Evolutionary conservation across 2,329 filamentous ascomycete genomes (phyloP).

Genomic region (Bertia moriformis): DNA sequence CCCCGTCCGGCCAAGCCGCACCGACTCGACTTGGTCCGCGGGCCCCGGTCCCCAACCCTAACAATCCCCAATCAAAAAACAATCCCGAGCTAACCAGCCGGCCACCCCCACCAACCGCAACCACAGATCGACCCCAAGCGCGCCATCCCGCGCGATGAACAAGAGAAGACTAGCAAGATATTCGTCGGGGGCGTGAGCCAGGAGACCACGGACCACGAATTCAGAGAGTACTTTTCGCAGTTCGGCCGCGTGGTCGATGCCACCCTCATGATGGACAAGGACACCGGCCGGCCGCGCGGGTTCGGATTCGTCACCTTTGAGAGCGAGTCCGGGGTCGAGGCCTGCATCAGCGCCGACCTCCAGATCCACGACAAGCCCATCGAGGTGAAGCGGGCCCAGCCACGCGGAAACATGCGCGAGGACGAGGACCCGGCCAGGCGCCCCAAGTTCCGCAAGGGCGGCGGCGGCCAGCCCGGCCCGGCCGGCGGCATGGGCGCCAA

Average conservation of each 20-base stretch:
- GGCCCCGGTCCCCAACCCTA: too few species aligned
- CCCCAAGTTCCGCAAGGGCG: slow-evolving; percentile 41
- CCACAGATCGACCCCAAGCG: slow-evolving; percentile 88
- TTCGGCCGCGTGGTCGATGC: slow-evolving; percentile 94
- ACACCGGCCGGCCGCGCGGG: slow-evolving; percentile 87
- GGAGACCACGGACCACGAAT: slow-evolving; percentile 90
- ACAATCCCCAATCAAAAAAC: too few species aligned
- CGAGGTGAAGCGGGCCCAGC: slow-evolving; percentile 95
- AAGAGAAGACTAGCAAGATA: slow-evolving; percentile 96
- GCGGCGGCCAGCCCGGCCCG: slow-evolving; percentile 22
- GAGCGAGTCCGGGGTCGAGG: slow-evolving; percentile 88
- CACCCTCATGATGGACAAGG: slow-evolving; percentile 99
- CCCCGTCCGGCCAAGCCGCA: too few species aligned
- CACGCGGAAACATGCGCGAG: slow-evolving; percentile 82
- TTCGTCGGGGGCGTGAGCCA: slow-evolving; percentile 96
- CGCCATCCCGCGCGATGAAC: slow-evolving; percentile 91
- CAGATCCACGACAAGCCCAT: slow-evolving; percentile 93
- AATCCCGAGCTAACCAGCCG: not conserved
- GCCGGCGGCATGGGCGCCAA: slow-evolving; percentile 19
- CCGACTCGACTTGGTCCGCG: not conserved
- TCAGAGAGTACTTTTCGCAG: slow-evolving; percentile 90
- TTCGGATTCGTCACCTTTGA: slow-evolving; percentile 99
- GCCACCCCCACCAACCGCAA: slow-evolving; percentile 3
- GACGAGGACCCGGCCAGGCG: slow-evolving; percentile 62
- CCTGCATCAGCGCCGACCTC: slow-evolving; percentile 68